Percentiles rank a stretch among this genome's conserved stretches.
These are phyloP conservation scores for Pholiota molesta DNA, from an alignment of 768 basidiomycete genomes.

Conservation along the genomic window DNA sequence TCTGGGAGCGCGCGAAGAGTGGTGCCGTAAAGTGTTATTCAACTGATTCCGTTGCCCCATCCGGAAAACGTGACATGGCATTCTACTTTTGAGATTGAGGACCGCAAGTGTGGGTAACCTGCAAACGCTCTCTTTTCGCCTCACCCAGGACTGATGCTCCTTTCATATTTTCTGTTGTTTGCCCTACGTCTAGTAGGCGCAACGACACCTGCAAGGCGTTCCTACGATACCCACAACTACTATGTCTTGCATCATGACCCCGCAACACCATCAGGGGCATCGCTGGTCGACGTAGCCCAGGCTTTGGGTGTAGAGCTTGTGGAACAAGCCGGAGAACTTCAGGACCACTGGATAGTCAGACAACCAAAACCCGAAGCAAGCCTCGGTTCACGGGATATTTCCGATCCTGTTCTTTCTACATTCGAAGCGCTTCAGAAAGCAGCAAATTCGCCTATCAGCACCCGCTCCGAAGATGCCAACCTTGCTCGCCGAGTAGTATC, in stretches of 20 bases:
- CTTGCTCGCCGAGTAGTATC: constrained; percentile 49
- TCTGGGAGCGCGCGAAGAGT: too few species aligned
- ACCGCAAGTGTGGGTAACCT: background rate
- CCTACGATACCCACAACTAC: constrained; percentile 74
- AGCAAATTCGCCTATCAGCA: constrained; percentile 33
- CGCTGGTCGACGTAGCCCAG: constrained; percentile 60
- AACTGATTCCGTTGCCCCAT: background rate
- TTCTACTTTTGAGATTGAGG: background rate
- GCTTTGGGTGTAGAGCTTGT: constrained; percentile 82
- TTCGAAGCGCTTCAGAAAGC: constrained; percentile 48
- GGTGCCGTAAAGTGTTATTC: too few species aligned
- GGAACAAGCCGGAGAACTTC: constrained; percentile 84
- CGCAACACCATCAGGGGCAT: constrained; percentile 37
- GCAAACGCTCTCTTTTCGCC: constrained; percentile 21
- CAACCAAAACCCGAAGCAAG: constrained; percentile 39
- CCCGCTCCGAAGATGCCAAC: constrained; percentile 45
- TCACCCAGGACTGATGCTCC: constrained; percentile 21
- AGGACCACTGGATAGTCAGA: constrained; percentile 83
- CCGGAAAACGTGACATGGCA: background rate
- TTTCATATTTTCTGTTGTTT: constrained; percentile 22
- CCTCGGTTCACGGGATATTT: constrained; percentile 33
- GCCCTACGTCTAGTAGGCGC: constrained; percentile 26
- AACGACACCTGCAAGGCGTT: constrained; percentile 48
- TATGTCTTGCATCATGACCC: constrained; percentile 78
- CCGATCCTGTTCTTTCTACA: constrained; percentile 52